A percentile compares a stretch with the other conserved stretches of the same genome.
phyloP scores from a whole-genome alignment of 148 eudicot species.

The Persicaria maculosa region DNA sequence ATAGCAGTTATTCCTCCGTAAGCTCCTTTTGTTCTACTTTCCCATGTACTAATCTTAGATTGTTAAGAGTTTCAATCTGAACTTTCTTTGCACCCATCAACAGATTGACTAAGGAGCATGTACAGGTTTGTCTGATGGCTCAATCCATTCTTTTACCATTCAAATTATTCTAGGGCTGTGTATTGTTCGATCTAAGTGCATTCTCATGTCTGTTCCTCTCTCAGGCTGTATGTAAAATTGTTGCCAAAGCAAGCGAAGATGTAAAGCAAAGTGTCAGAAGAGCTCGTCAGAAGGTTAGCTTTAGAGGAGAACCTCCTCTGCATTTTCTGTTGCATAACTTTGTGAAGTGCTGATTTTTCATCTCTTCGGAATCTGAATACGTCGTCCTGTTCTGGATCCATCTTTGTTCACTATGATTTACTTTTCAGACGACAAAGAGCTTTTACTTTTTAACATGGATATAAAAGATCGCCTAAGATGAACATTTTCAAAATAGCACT shows the following conservation, averaged over 20 bases:
- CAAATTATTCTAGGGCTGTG: conserved; percentile 7
- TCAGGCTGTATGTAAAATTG: conserved; percentile 83
- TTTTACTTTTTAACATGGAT: background rate
- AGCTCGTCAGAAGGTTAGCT: conserved; percentile 86
- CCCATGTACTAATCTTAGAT: background rate
- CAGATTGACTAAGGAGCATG: conserved; percentile 91
- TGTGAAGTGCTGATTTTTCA: background rate
- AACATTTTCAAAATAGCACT: background rate
- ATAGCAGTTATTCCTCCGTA: conserved; percentile 82
- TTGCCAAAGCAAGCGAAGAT: conserved; percentile 85
- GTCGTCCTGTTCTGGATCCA: background rate
- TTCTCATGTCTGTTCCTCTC: conserved; percentile 1
- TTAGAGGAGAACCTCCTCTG: background rate
- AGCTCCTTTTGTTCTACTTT: conserved; percentile 18
- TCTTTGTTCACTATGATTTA: background rate
- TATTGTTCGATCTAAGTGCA: background rate
- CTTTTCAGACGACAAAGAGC: background rate
- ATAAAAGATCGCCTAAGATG: background rate
- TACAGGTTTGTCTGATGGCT: conserved; percentile 46
- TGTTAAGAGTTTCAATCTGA: background rate
- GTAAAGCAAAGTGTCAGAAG: conserved; percentile 94
- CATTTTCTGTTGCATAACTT: background rate
- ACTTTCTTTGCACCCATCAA: conserved; percentile 12
- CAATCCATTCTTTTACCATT: background rate
- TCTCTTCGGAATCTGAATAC: background rate